Base-by-base conservation (phyloP, 2,329 filamentous ascomycete species). In the Bertia moriformis region DNA sequence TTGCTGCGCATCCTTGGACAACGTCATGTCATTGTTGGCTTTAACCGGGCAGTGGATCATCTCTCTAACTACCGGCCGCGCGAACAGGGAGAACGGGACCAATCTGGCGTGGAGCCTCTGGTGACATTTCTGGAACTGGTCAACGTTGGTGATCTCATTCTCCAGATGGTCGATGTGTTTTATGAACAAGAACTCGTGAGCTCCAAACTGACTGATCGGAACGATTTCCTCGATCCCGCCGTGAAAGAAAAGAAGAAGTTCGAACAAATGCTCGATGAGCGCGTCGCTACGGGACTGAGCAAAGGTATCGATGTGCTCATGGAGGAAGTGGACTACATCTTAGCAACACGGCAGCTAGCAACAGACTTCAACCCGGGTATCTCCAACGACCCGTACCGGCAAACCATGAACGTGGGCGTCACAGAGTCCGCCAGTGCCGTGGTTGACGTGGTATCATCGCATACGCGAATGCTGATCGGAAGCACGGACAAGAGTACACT, bases 91-190 rank as follows among this genome's bases (percentile, higher is more conserved):
- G 76, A 82, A 46, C 73, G 73, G 49, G 68, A 78, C 45, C 65
- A 73, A 22, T 46, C 54, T 10, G 84, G 83, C 1, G 88, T 95
- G 4, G 86, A 87, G 40, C 91, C 91, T 2, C 70, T 98, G 3
- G 87, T 95, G 36, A 95, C 85, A 1, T 98, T 98, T 51, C 76
- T 98, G 44, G 91, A 98, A 60, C 73, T 98, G 19, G 91, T 98
- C 56, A 98, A 98, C 53, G 89, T 98, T 1, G 91, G 91, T 42
- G 91, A 98, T 56, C 69, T 98, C 42, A 98, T 98, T 49, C 86
- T 93, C 43, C 91, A 98, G 57, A 98, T 98, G 91, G 77, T 98
- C 42, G 91, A 98, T 54, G 87, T 98, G 22, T 98, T 98, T 55
- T 98, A 93, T 60, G 83, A 93, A 54, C 91, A 96, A 60, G 91